Evolutionary conservation across 2,329 filamentous ascomycete species (phyloP), one percentile per base, ranked within the genome.

Genomic region (Colletotrichum paranaense): DNA sequence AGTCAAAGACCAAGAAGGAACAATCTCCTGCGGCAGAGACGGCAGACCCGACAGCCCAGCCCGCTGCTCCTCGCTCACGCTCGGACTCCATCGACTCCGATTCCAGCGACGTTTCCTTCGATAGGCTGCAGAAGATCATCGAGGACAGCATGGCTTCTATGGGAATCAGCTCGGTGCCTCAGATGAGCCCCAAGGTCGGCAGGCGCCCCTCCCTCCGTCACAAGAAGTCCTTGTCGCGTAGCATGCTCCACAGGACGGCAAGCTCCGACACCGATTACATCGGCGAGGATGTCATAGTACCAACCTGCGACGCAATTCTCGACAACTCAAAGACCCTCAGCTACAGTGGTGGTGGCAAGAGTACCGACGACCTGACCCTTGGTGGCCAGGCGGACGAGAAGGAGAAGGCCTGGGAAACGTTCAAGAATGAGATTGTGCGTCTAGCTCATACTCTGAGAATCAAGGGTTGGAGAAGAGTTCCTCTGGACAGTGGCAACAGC

Each of bases 371-470:
- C 38, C 70, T 79, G 4, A 81, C 84, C 5, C 80, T 84, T 3
- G 80, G 83, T 57, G 84, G 83, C 63, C 86, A 85, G 68, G 85
- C 84, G 71, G 86, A 87, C 52, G 87, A 89, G 38, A 94, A 93
- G 79, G 94, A 96, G 73, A 89, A 87, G 55, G 92, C 92, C 3
- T 98, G 96, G 97, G 80, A 90, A n/a, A 86, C 82, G 9, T 99
- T 98, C 88, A 98, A 98, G 82, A 93, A 92, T 73, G 96, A 99
- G 80, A 97, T 98, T 75, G 89, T 98, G 68, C 93, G 95, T 49
- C 88, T 98, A 71, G 89, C 94, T 0, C 97, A 98, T 81, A 99
- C 97, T 0, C 86, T 99, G 65, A 91, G 92, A 66, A 88, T 98
- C 38, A 98, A 97, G 81, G 95, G 96, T 11, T 99, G 97, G 97